These are phyloP conservation scores for Choanephora cucurbitarum DNA, from an alignment of 371 early-diverging fungal species.

Conservation along the genomic window DNA sequence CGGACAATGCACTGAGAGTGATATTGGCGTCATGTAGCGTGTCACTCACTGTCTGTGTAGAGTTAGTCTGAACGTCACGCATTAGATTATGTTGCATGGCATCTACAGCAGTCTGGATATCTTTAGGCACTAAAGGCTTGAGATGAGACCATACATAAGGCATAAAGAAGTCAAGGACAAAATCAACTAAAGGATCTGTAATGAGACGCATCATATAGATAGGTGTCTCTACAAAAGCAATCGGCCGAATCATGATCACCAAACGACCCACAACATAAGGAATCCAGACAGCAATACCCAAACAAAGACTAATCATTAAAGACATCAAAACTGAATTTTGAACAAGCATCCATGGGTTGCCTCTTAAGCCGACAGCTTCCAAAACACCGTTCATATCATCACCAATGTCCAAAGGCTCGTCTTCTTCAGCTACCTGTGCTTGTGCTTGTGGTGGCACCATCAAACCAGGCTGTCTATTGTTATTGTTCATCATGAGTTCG, in stretches of 20 bases:
- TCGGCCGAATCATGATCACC: conserved; percentile 48
- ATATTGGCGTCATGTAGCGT: neutral
- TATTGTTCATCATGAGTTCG: neutral
- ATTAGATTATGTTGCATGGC: conserved; percentile 3
- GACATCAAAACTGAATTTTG: conserved; percentile 79
- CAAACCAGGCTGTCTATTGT: neutral
- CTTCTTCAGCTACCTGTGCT: conserved; percentile 22
- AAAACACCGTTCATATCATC: conserved; percentile 79
- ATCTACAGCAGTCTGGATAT: conserved; percentile 8
- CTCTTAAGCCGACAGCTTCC: conserved; percentile 87
- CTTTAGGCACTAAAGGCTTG: conserved; percentile 9
- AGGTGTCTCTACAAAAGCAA: conserved; percentile 48
- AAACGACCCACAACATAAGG: conserved; percentile 71
- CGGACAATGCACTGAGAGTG: neutral
- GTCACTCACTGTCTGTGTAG: neutral
- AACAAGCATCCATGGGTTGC: conserved; percentile 67
- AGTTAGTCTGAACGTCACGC: conserved; percentile 8
- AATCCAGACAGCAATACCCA: conserved; percentile 72
- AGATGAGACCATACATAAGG: conserved; percentile 31
- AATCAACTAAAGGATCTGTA: conserved; percentile 58
- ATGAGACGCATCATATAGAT: conserved; percentile 43
- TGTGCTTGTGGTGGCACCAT: neutral
- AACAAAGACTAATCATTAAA: conserved; percentile 64
- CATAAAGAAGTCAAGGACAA: conserved; percentile 45
- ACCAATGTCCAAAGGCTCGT: conserved; percentile 36